phyloP scores from a whole-genome alignment of 306 rosid species.

The Cicer bijugum region DNA sequence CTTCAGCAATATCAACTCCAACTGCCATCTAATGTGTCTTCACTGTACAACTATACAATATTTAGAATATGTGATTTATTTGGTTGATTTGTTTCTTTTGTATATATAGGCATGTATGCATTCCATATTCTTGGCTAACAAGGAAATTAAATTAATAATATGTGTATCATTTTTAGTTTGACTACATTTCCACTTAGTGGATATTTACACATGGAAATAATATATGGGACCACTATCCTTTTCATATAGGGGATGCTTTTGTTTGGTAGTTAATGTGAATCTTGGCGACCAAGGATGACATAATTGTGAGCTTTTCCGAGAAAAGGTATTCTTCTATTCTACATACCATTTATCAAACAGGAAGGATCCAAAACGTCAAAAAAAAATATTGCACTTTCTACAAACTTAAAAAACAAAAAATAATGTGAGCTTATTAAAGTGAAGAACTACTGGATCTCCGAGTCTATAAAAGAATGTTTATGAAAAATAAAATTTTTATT shows the following conservation, averaged over 20 bases:
- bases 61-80: not conserved
- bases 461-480: too few relatives aligned
- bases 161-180: not conserved
- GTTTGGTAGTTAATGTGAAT: conserved; percentile 10
- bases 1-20: conserved; percentile 43
- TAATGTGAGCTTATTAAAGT: too few relatives aligned
- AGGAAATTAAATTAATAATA: conserved; percentile 11
- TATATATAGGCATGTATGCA: conserved; percentile 22
- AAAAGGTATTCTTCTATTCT: too few relatives aligned
- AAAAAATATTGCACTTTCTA: too few relatives aligned
- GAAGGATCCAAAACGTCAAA: too few relatives aligned
- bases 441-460: too few relatives aligned
- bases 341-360: too few relatives aligned
- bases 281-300: conserved; percentile 45
- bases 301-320: conserved; percentile 17
- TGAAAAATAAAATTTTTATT: too few relatives aligned
- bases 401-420: too few relatives aligned
- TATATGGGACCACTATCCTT: not conserved
- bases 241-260: not conserved
- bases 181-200: conserved; percentile 2
- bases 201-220: not conserved
- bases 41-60: not conserved
- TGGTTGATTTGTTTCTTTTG: not conserved
- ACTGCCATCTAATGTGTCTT: conserved; percentile 30
- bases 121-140: conserved; percentile 37